Conservation (phyloP, 176 grass and related monocot species). For the Microstegium vimineum region DNA sequence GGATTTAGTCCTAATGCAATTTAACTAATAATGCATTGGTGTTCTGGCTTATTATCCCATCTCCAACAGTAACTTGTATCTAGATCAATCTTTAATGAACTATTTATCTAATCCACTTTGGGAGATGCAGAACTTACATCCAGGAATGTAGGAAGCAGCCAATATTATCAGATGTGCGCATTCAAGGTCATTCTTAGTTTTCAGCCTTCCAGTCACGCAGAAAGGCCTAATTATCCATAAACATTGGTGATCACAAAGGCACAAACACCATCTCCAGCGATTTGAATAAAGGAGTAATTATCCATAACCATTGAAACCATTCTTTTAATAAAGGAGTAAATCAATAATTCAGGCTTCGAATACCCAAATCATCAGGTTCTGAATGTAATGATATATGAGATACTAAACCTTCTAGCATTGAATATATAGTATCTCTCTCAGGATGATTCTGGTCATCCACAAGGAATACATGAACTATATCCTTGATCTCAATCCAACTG, state of each 20-base stretch:
- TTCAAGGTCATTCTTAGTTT: neutral
- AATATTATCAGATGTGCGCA: neutral
- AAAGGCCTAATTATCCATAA: neutral
- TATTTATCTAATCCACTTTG: neutral
- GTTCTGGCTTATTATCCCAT: neutral
- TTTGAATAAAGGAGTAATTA: neutral
- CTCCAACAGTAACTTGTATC: neutral
- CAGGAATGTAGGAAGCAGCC: neutral
- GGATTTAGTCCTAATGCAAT: neutral
- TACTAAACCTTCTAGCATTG: slow-evolving; percentile 40
- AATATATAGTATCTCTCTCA: slow-evolving; percentile 41
- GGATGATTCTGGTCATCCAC: slow-evolving; percentile 61
- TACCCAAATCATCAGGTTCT: slow-evolving; percentile 14
- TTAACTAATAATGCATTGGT: neutral
- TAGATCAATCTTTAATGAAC: neutral
- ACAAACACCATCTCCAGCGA: neutral
- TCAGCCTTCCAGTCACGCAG: neutral
- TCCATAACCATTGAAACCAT: neutral
- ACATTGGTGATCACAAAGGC: neutral
- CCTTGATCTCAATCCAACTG: slow-evolving; percentile 57
- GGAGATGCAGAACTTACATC: neutral
- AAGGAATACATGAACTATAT: slow-evolving; percentile 49
- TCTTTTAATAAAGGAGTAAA: neutral
- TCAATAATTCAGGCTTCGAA: neutral
- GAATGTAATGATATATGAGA: slow-evolving; percentile 32